Base-by-base conservation (phyloP, 495 filamentous ascomycete genomes). In the Poronia punctata region DNA sequence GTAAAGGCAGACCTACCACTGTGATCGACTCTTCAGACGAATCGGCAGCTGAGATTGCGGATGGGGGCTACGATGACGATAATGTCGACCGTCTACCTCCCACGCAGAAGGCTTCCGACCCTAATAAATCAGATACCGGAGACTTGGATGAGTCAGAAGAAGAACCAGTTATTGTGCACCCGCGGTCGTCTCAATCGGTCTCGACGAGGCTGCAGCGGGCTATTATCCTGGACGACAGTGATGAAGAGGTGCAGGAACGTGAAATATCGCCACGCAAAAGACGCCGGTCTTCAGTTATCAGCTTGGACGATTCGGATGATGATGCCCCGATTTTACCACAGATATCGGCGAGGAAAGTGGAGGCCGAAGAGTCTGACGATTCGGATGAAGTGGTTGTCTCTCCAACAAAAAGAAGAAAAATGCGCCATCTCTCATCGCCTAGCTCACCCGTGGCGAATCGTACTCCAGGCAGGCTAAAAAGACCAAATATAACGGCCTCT, bases 111-210 rank as follows among this genome's bases (percentile, higher is more conserved):
- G 27, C 35, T 22, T 24, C 7, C 9, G 17, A 28, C n/a, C 11
- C 27, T 7, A 15, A 15, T 15, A 40, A 11, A n/a, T 22, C 11
- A 18, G 23, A 20, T 4, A 14, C 15, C 22, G 26, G 27, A 10
- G 28, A 45, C 25, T 28, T n/a, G 3, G 23, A 22, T 6, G 22
- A 26, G 1, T 35, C 30, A 14, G 40, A 36, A 11, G 23, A 36
- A 26, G 28, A 27, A 27, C 35, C 30, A 31, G 38, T 5, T 1
- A 21, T 16, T 28, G 23, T n/a, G 37, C 20, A 32, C 31, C 17
- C 18, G 1, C 43, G 28, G 22, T 55, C 54, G 11, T 55, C 51
- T 1, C 54, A 58, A 28, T 54, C 54, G 14, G 45, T 57, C 25
- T 51, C 54, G 20, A 45, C 50, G 14, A 54, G 38, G 11, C 43